These are phyloP conservation scores for Cenococcum geophilum DNA, from an alignment of 495 filamentous ascomycete genomes.

Conservation along the genomic window DNA sequence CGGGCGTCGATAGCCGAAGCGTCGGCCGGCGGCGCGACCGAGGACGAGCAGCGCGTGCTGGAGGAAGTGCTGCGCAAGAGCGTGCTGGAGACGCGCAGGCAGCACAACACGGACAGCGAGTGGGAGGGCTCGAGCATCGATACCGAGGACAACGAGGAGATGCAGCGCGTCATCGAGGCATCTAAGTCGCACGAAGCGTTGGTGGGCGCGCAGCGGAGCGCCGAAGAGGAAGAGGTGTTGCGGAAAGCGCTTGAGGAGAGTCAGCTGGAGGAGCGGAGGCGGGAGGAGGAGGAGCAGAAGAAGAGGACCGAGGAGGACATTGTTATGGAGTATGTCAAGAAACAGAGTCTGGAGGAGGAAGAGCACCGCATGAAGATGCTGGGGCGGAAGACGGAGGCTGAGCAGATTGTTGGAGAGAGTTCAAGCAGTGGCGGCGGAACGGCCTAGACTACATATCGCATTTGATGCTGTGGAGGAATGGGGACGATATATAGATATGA, in stretches of 20 bases:
- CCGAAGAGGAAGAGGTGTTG: constrained; percentile 36
- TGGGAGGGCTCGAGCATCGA: constrained; percentile 33
- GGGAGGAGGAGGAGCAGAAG: constrained; percentile 39
- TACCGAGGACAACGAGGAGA: constrained; percentile 41
- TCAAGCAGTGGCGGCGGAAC: background rate
- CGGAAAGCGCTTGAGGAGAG: constrained; percentile 45
- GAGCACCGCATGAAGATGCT: constrained; percentile 40
- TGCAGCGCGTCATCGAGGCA: constrained; percentile 30
- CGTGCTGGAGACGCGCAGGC: constrained; percentile 41
- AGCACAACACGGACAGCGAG: constrained; percentile 23
- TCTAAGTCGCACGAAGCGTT: constrained; percentile 12
- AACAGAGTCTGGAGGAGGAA: constrained; percentile 66
- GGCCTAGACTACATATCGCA: no score
- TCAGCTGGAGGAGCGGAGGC: constrained; percentile 33
- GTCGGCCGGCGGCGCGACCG: constrained; percentile 23
- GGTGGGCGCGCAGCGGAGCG: constrained; percentile 5
- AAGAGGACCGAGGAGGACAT: constrained; percentile 61
- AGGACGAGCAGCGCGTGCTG: constrained; percentile 50
- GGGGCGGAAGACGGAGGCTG: constrained; percentile 18
- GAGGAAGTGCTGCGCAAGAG: constrained; percentile 55
- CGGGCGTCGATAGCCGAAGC: constrained; percentile 32
- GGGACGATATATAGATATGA: no score
- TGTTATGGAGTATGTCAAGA: constrained; percentile 70
- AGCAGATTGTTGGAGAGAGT: constrained; percentile 13
- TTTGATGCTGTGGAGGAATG: no score